Evolutionary conservation across 2,329 filamentous ascomycete species (phyloP).

Genomic region (Amauroascus verrucosus): DNA sequence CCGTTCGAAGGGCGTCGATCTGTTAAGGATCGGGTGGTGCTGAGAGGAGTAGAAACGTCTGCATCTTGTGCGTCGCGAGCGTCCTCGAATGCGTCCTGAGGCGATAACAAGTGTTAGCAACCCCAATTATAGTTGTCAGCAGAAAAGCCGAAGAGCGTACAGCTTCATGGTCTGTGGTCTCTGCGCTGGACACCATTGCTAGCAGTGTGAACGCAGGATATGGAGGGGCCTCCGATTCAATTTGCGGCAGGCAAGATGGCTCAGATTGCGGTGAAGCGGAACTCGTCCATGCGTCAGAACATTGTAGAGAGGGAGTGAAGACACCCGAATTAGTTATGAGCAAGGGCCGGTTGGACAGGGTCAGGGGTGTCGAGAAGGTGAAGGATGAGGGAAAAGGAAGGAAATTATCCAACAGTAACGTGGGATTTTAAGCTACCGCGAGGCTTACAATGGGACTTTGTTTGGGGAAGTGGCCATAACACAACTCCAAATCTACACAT

Average conservation of each 20-base stretch:
- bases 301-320: not conserved
- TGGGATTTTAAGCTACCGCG: slow-evolving; percentile 3
- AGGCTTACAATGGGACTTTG: slow-evolving; percentile 3
- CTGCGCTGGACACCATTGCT: slow-evolving; percentile 31
- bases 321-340: not conserved
- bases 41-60: slow-evolving; percentile 24
- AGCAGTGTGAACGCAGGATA: slow-evolving; percentile 1
- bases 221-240: not conserved
- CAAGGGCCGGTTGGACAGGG: not conserved
- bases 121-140: not conserved
- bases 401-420: not conserved
- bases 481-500: not conserved
- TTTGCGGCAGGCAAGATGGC: not conserved
- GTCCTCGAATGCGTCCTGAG: slow-evolving; percentile 72
- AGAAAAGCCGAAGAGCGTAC: slow-evolving; percentile 21
- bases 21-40: slow-evolving; percentile 52
- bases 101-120: slow-evolving; percentile 14
- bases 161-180: slow-evolving; percentile 36
- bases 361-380: not conserved
- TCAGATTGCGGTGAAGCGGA: slow-evolving; percentile 2
- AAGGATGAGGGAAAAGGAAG: not conserved
- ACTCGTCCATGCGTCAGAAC: slow-evolving; percentile 5
- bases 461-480: slow-evolving; percentile 3
- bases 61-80: slow-evolving; percentile 47
- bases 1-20: slow-evolving; percentile 35